Evolutionary conservation across 495 filamentous ascomycete species (phyloP).

Genomic region (Talaromyces nanjingensis): DNA sequence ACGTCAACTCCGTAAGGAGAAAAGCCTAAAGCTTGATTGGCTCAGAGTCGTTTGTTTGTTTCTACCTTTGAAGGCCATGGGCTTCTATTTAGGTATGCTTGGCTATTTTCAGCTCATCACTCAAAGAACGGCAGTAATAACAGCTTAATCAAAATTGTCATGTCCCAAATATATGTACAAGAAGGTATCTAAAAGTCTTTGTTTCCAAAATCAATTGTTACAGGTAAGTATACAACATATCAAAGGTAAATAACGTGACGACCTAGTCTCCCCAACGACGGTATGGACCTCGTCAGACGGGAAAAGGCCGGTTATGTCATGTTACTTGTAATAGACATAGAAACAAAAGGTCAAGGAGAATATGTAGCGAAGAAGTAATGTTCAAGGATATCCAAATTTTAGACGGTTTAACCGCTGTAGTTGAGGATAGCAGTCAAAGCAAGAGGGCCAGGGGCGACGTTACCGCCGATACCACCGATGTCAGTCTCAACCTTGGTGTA

Average conservation of each 20-base stretch:
- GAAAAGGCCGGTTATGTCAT: neutral
- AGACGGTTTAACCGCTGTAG: constrained; percentile 21
- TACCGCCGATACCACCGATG: constrained; percentile 34
- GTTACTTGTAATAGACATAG: constrained; percentile 1
- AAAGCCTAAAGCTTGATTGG: neutral
- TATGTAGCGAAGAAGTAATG: neutral
- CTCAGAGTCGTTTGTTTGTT: neutral
- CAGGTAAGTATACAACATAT: constrained; percentile 3
- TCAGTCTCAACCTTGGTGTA: constrained; percentile 27
- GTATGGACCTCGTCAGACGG: neutral
- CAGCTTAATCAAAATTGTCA: neutral
- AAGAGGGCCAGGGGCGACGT: constrained; percentile 22
- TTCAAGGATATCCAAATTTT: neutral
- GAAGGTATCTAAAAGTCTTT: neutral
- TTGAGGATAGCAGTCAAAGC: constrained; percentile 24
- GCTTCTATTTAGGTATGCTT: neutral
- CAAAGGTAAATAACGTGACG: neutral
- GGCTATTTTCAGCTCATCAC: neutral
- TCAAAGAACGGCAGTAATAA: neutral
- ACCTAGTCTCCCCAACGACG: neutral
- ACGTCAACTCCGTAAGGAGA: neutral
- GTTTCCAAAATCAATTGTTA: constrained; percentile 5
- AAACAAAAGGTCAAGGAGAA: neutral
- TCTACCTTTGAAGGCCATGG: neutral
- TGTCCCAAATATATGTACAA: constrained; percentile 1